phyloP scores from a whole-genome alignment of 2,329 filamentous ascomycete species.

The Beauveria brongniartii region DNA sequence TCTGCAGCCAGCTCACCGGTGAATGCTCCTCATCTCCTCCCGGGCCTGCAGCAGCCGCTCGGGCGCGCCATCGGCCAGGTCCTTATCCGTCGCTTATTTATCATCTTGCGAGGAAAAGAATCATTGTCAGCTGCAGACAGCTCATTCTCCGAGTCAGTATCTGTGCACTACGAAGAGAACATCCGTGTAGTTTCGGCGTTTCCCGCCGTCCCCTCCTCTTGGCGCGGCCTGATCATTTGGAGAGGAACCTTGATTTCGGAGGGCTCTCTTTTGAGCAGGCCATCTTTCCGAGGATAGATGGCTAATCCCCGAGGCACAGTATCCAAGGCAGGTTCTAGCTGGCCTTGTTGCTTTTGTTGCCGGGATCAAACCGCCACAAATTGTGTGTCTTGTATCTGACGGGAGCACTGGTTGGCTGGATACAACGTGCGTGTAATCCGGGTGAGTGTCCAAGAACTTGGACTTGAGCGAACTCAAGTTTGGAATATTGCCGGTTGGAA shows the following conservation, averaged over 20 bases:
- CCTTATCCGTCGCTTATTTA: not conserved
- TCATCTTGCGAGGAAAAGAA: not conserved
- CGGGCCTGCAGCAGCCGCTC: not conserved
- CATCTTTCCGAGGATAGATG: not conserved
- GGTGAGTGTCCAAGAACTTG: conserved; percentile 18
- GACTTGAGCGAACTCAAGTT: conserved; percentile 16
- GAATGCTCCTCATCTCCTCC: not conserved
- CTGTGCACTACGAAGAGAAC: not conserved
- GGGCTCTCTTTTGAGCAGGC: not conserved
- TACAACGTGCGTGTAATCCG: conserved; percentile 23
- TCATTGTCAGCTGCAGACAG: not conserved
- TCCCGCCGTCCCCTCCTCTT: not conserved
- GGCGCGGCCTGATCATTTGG: not conserved
- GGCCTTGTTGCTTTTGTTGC: conserved; percentile 20
- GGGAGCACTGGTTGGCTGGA: conserved; percentile 13
- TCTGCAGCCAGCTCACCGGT: no score
- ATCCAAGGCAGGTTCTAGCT: conserved; percentile 23
- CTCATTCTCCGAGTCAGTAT: not conserved
- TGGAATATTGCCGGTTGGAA: conserved; percentile 15
- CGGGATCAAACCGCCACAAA: conserved; percentile 24
- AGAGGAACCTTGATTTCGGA: not conserved
- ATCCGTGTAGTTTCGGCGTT: not conserved
- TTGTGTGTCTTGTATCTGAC: conserved; percentile 12
- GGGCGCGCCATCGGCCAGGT: not conserved
- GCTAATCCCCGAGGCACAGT: conserved; percentile 17